phyloP scores from a whole-genome alignment of 495 filamentous ascomycete genomes.

The Penicillium pancosmium region DNA sequence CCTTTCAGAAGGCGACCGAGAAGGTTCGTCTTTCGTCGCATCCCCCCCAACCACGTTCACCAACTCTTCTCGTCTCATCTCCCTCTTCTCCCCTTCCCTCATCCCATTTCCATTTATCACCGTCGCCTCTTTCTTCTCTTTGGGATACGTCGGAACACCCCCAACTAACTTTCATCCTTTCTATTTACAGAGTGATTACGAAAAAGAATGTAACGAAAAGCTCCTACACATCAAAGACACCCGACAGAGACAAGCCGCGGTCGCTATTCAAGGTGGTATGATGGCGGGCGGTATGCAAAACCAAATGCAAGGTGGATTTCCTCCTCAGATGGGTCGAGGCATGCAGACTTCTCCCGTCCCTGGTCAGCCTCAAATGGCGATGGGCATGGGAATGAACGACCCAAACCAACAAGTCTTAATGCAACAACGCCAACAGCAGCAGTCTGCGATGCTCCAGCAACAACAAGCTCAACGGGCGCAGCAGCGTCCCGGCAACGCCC shows the following conservation, averaged over 20 bases:
- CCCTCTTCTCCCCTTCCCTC: not conserved
- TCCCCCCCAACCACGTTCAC: not conserved
- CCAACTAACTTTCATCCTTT: constrained; percentile 10
- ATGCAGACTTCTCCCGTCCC: constrained; percentile 57
- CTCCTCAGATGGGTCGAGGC: constrained; percentile 54
- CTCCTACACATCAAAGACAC: constrained; percentile 51
- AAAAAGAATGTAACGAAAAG: constrained; percentile 51
- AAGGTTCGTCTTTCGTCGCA: constrained; percentile 35
- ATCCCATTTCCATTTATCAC: not conserved
- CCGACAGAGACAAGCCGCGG: constrained; percentile 47
- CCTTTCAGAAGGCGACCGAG: constrained; percentile 49
- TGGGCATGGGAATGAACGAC: constrained; percentile 52
- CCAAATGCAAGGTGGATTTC: constrained; percentile 45
- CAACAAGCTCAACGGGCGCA: constrained; percentile 36
- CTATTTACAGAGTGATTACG: constrained; percentile 43
- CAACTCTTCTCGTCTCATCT: not conserved
- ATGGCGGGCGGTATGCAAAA: constrained; percentile 45
- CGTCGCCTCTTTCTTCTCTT: not conserved
- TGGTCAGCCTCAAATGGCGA: constrained; percentile 44
- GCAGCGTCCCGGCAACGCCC: constrained; percentile 33
- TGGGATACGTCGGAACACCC: constrained; percentile 2
- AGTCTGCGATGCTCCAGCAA: constrained; percentile 23
- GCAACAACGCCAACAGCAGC: constrained; percentile 40
- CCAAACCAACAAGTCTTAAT: constrained; percentile 43
- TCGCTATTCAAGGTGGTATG: constrained; percentile 47